Percentiles rank a stretch among this genome's conserved stretches.
Evolutionary conservation across 2,329 filamentous ascomycete genomes (phyloP).

Genomic region (Fusarium graminum): DNA sequence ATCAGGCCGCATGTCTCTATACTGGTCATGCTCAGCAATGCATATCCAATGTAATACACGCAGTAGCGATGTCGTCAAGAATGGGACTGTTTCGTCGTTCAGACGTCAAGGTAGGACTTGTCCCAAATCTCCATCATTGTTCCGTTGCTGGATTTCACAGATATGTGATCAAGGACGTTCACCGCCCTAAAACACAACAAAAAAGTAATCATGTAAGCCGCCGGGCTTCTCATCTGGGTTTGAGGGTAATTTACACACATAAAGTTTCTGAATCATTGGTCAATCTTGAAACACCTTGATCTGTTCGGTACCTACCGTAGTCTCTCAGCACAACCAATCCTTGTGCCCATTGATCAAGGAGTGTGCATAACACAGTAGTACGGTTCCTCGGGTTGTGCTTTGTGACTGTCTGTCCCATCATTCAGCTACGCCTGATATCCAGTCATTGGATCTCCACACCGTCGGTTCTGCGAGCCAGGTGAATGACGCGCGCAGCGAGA

Average conservation of each 20-base stretch:
- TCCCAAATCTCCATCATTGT: not conserved
- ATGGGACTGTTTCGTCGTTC: not conserved
- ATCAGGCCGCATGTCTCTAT: too few relatives aligned
- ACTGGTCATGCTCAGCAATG: conserved; percentile 2
- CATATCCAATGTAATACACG: not conserved
- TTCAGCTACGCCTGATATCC: conserved; percentile 10
- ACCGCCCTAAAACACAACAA: conserved; percentile 34
- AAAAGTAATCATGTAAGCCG: conserved; percentile 17
- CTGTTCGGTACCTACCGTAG: conserved; percentile 16
- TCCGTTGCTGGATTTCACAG: conserved; percentile 2
- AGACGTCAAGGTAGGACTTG: conserved; percentile 23
- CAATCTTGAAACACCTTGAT: conserved; percentile 19
- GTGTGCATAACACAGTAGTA: conserved; percentile 35
- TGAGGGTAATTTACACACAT: conserved; percentile 27
- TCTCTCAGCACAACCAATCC: conserved; percentile 11
- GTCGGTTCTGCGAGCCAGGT: conserved; percentile 28
- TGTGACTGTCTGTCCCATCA: conserved; percentile 12
- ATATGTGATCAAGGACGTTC: conserved; percentile 23
- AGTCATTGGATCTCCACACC: conserved; percentile 33
- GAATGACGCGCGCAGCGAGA: conserved; percentile 24
- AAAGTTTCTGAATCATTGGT: conserved; percentile 35
- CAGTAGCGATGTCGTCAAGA: not conserved
- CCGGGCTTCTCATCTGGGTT: conserved; percentile 8
- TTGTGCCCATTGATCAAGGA: conserved; percentile 20
- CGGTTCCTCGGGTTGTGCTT: conserved; percentile 2